Evolutionary conservation across 2,329 filamentous ascomycete genomes (phyloP).

Genomic region (Clonostachys rhizophaga): DNA sequence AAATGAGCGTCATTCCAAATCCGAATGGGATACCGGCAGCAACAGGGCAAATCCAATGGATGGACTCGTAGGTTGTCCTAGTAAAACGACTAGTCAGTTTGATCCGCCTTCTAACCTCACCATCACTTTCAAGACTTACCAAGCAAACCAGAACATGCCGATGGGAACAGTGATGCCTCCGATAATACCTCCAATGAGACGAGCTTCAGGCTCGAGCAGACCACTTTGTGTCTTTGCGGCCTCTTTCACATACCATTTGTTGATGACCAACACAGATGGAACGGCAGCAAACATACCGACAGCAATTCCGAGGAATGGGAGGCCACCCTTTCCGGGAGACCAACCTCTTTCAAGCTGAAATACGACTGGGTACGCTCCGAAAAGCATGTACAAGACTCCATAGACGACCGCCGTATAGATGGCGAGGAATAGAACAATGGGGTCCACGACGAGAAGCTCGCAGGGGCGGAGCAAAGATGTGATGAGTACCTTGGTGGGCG

Average conservation of each 20-base stretch:
- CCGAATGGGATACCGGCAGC: slow-evolving; percentile 38
- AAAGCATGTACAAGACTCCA: slow-evolving; percentile 42
- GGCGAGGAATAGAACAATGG: slow-evolving; percentile 54
- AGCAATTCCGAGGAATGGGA: slow-evolving; percentile 55
- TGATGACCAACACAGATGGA: slow-evolving; percentile 38
- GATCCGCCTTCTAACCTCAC: not conserved
- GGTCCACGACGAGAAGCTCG: slow-evolving; percentile 55
- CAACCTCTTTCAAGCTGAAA: slow-evolving; percentile 48
- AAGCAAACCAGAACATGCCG: slow-evolving; percentile 57
- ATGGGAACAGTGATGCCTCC: slow-evolving; percentile 48
- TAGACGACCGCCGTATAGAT: slow-evolving; percentile 53
- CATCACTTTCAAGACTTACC: slow-evolving; percentile 17
- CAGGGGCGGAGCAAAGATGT: slow-evolving; percentile 52
- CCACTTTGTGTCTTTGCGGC: not conserved
- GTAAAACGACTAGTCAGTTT: not conserved
- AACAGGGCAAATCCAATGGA: slow-evolving; percentile 48
- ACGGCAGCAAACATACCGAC: slow-evolving; percentile 53
- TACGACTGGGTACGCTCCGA: slow-evolving; percentile 46
- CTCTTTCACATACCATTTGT: not conserved
- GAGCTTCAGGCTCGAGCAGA: slow-evolving; percentile 40
- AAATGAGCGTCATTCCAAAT: slow-evolving; percentile 51
- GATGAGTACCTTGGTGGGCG: slow-evolving; percentile 33
- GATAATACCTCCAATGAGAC: slow-evolving; percentile 48
- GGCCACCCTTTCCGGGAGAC: slow-evolving; percentile 43
- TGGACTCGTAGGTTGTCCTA: slow-evolving; percentile 36